These are phyloP conservation scores for Pythium periplocum DNA, from an alignment of 352 stramenopile species.

Conservation along the genomic window DNA sequence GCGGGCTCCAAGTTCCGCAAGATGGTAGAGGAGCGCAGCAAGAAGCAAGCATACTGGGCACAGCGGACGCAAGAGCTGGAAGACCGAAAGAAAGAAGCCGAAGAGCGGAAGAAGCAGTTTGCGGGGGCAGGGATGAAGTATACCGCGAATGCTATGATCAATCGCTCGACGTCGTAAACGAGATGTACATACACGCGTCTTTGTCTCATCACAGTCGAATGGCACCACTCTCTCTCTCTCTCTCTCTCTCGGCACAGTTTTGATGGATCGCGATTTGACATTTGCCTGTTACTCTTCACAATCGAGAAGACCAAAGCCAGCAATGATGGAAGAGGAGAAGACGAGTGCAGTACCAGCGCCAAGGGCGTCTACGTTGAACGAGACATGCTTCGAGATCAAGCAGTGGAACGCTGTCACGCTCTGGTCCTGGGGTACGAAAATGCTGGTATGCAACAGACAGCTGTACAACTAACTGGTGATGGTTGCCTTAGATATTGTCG, in stretches of 20 bases:
- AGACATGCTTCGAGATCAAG: slow-evolving; percentile 99
- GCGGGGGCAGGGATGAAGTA: slow-evolving; percentile 73
- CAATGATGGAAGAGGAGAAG: slow-evolving; percentile 60
- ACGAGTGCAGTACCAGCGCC: slow-evolving; percentile 29
- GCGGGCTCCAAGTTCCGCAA: slow-evolving; percentile 48
- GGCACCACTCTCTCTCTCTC: no score
- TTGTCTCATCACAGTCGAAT: no score
- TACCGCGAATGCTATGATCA: slow-evolving; percentile 72
- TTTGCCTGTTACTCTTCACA: no score
- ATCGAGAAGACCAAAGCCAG: not conserved
- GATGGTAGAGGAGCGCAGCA: slow-evolving; percentile 68
- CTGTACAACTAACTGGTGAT: not conserved
- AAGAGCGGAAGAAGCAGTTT: slow-evolving; percentile 79
- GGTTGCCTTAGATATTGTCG: slow-evolving; percentile 61
- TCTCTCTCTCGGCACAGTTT: no score
- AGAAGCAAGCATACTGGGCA: slow-evolving; percentile 76
- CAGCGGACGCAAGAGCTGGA: slow-evolving; percentile 75
- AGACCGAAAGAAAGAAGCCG: slow-evolving; percentile 63
- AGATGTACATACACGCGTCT: no score
- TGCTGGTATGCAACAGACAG: no score
- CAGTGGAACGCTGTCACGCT: slow-evolving; percentile 99
- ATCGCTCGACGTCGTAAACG: slow-evolving; percentile 27
- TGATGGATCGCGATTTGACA: no score
- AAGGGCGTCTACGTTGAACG: slow-evolving; percentile 25
- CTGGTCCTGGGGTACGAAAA: slow-evolving; percentile 94